These are phyloP conservation scores for Pseudonitzschia multiseries DNA, from an alignment of 108 stramenopile species.

Conservation along the genomic window DNA sequence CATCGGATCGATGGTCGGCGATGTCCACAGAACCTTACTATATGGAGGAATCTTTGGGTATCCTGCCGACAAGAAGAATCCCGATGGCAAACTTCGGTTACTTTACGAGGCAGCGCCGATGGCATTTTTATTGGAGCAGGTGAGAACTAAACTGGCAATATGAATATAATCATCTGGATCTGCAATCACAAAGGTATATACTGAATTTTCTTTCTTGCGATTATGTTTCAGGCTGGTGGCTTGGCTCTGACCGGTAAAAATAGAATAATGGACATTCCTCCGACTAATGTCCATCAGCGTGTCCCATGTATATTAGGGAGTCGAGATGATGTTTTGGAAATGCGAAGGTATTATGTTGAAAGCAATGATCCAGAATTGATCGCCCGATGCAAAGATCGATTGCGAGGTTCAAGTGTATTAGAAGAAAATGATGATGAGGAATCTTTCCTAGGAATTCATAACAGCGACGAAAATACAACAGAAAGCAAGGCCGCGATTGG, in stretches of 20 bases:
- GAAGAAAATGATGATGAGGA: background rate
- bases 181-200: too few relatives aligned
- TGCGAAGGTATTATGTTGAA: constrained; percentile 42
- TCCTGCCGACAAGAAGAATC: constrained; percentile 74
- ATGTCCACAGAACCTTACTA: constrained; percentile 91
- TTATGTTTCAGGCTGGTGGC: constrained; percentile 63
- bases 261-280: constrained; percentile 46
- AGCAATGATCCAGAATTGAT: constrained; percentile 29
- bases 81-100: constrained; percentile 70
- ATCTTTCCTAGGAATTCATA: background rate
- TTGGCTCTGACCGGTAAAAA: constrained; percentile 48
- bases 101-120: constrained; percentile 86
- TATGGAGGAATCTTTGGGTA: constrained; percentile 95
- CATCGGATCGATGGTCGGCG: constrained; percentile 93
- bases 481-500: background rate
- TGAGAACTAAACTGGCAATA: constrained; percentile 13
- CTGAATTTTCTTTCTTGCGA: background rate
- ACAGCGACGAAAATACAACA: background rate
- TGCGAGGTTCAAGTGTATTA: constrained; percentile 11
- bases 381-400: constrained; percentile 19
- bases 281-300: constrained; percentile 55
- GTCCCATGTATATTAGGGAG: constrained; percentile 63
- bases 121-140: constrained; percentile 87
- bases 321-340: constrained; percentile 63
- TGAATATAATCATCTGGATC: too few relatives aligned